These are phyloP conservation scores for Neopestalotiopsis rosae DNA, from an alignment of 2,329 filamentous ascomycete genomes.

Conservation along the genomic window DNA sequence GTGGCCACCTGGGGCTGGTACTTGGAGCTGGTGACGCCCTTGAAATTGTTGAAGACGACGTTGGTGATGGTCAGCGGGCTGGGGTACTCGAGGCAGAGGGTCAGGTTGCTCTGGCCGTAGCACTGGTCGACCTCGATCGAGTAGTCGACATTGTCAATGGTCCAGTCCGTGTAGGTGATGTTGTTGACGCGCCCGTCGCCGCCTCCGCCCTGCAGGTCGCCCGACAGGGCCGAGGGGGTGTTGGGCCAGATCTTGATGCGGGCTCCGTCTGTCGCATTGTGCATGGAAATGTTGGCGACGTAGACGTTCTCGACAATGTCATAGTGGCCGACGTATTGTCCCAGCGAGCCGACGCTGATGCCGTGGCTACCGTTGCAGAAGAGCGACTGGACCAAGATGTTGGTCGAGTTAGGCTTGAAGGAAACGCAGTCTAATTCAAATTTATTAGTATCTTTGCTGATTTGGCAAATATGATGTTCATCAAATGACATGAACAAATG, in stretches of 20 bases:
- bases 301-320: slow-evolving; percentile 66
- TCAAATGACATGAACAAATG: too few species aligned
- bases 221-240: slow-evolving; percentile 35
- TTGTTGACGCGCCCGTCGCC: slow-evolving; percentile 65
- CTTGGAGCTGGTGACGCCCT: slow-evolving; percentile 47
- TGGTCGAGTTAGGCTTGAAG: slow-evolving; percentile 67
- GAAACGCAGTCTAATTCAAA: slow-evolving; percentile 58
- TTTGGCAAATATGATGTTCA: neutral
- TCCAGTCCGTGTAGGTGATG: slow-evolving; percentile 64
- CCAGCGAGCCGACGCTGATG: slow-evolving; percentile 65
- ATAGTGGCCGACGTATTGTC: slow-evolving; percentile 60
- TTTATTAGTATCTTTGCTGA: too few species aligned
- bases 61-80: slow-evolving; percentile 59
- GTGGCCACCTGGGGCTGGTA: slow-evolving; percentile 25
- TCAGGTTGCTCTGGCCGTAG: slow-evolving; percentile 44
- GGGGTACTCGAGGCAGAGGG: slow-evolving; percentile 64
- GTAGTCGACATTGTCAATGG: slow-evolving; percentile 64
- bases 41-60: slow-evolving; percentile 57
- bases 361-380: slow-evolving; percentile 67
- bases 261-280: slow-evolving; percentile 60
- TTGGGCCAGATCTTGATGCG: slow-evolving; percentile 71
- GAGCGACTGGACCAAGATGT: slow-evolving; percentile 64
- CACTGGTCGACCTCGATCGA: slow-evolving; percentile 59
- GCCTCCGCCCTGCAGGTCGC: slow-evolving; percentile 62
- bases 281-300: slow-evolving; percentile 53